Evolutionary conservation across 805 yeast genomes (phyloP), one percentile per base, ranked within the genome.

Genomic region (Candida peoriensis): DNA sequence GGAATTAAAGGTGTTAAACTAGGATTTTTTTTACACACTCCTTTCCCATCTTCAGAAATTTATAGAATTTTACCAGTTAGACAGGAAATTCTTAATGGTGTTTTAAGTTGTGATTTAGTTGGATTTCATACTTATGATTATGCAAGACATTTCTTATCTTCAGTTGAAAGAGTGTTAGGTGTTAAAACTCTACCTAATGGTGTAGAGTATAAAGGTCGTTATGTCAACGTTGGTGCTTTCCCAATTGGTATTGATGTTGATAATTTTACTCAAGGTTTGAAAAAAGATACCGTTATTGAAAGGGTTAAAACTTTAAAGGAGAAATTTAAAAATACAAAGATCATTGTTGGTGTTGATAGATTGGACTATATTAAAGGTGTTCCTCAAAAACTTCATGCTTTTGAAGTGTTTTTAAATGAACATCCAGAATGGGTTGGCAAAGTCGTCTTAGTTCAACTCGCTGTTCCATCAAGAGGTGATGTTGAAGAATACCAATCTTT

Each of bases 121-220:
- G 99, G 99, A 0, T 93, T 93, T 72, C 99, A 93, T 60, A 93
- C 98, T n/a, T 94, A 93, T 59, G 99, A 93, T 59, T 93, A 93
- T 54, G 97, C 96, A 10, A 73, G 98, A 48, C 99, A 93, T 66
- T 93, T 94, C 62, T 62, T 94, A 35, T 81, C 94, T 14, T 79
- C 95, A 1, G 95, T 93, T 9, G 80, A 88, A 39, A 71, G 95
- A 37, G 83, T 93, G 14, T 70, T 93, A 34, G 74, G 84, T 41
- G 76, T 88, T 7, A 81, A 79, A 33, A 88, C 97, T 0, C 68
- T 83, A 41, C 98, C 98, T 4, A 89, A 88, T 44, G 96, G 97
- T 14, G 84, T 93, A 14, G 81, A 81, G 42, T 86, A 72, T 55
- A 67, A 77, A 28, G 84, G 86, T 20, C 67, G 90, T 33, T 75